Conservation (phyloP, 2,329 filamentous ascomycete species). For the Boeremia exigua region DNA sequence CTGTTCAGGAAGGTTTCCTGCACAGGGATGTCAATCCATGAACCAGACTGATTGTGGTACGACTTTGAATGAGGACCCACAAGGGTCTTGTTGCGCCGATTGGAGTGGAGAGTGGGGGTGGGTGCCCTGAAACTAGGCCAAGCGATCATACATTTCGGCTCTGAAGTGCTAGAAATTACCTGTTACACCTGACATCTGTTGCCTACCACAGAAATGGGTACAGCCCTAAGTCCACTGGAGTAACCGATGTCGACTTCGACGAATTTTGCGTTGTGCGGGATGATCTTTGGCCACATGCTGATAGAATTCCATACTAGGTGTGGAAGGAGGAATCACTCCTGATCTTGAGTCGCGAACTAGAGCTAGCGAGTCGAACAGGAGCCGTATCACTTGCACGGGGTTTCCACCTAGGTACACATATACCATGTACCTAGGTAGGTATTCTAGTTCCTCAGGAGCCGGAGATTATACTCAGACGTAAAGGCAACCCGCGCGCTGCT, state of each 20-base stretch:
- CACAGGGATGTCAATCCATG: conserved; percentile 9
- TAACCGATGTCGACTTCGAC: neutral
- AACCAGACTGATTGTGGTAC: conserved; percentile 8
- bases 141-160: neutral
- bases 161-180: too few species aligned
- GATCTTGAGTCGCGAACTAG: conserved; percentile 1
- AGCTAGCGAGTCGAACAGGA: conserved; percentile 6
- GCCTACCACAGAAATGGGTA: neutral
- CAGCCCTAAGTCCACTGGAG: neutral
- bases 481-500: neutral
- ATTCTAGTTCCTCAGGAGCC: neutral
- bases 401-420: neutral
- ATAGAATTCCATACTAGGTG: neutral
- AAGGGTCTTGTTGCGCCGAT: conserved; percentile 9
- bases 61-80: conserved; percentile 21
- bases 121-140: neutral
- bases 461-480: neutral
- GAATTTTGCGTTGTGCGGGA: neutral
- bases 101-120: conserved; percentile 14
- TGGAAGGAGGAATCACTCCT: neutral
- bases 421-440: too few species aligned
- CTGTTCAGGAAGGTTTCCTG: neutral
- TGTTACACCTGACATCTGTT: too few species aligned
- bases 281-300: neutral
- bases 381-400: neutral